A percentile compares a stretch with the other conserved stretches of the same genome.
Conservation (phyloP, 2,329 filamentous ascomycete species). For the Paecilomyces sp. region DNA sequence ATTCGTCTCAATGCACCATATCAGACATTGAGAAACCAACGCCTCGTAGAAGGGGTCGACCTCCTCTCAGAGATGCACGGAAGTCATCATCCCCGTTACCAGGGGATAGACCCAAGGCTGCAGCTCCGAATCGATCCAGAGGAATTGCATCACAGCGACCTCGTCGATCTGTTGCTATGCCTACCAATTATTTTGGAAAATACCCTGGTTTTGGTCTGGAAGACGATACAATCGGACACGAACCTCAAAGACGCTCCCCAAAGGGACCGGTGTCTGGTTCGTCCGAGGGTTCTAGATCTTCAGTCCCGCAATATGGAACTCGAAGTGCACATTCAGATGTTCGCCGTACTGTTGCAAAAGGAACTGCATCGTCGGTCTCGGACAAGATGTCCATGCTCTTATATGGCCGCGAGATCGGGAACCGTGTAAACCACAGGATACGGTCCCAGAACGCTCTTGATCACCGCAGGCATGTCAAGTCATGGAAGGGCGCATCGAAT, state of each 20-base stretch:
- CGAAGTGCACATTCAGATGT: conserved; percentile 9
- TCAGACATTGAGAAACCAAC: background rate
- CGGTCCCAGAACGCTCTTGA: conserved; percentile 19
- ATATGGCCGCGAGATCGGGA: conserved; percentile 23
- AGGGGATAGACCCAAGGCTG: background rate
- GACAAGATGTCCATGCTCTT: conserved; percentile 15
- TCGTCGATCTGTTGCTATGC: conserved; percentile 16
- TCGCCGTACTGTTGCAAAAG: background rate
- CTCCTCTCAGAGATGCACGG: background rate
- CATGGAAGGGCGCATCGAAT: conserved; percentile 52
- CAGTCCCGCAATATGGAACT: background rate
- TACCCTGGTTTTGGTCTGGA: conserved; percentile 8
- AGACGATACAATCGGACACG: conserved; percentile 3
- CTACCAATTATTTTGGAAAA: conserved; percentile 25
- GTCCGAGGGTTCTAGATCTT: background rate
- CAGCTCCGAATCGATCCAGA: background rate
- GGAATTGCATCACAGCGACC: conserved; percentile 15
- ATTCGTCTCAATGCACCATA: background rate
- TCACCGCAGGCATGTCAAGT: conserved; percentile 36
- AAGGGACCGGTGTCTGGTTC: background rate
- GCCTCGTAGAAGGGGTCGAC: background rate
- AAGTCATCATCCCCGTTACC: background rate
- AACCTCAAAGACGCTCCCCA: background rate
- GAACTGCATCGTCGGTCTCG: background rate
- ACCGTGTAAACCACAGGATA: conserved; percentile 8